Percentiles rank a stretch among this genome's conserved stretches.
Conservation (phyloP, 345 rosid genomes). For the Ceriops decandra region DNA sequence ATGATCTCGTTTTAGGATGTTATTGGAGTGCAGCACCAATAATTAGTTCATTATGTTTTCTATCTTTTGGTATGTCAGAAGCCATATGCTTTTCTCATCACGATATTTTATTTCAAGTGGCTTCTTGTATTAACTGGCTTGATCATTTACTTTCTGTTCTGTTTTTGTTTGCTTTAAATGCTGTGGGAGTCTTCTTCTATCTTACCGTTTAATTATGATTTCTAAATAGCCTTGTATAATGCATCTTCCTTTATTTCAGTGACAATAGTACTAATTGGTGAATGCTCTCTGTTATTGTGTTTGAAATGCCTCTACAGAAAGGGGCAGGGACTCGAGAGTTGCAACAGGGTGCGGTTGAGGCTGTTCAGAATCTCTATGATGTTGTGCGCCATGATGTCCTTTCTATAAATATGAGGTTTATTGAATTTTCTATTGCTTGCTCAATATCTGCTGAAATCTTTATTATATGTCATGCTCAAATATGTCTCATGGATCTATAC, state of each 20-base stretch:
- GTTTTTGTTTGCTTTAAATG: too few relatives aligned
- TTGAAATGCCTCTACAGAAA: constrained; percentile 47
- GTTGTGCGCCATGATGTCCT: constrained; percentile 82
- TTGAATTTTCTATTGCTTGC: constrained; percentile 12
- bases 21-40: too few relatives aligned
- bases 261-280: background rate
- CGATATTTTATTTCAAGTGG: too few relatives aligned
- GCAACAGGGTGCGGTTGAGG: constrained; percentile 76
- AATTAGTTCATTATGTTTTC: too few relatives aligned
- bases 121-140: too few relatives aligned
- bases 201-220: background rate
- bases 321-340: constrained; percentile 60
- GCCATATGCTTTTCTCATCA: too few relatives aligned
- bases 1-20: too few relatives aligned
- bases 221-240: background rate
- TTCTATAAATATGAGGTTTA: constrained; percentile 68
- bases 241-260: background rate
- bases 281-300: constrained; percentile 6
- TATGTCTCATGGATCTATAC: constrained; percentile 15
- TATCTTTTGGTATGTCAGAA: too few relatives aligned
- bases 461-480: constrained; percentile 10
- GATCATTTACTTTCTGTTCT: too few relatives aligned
- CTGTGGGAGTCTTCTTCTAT: background rate
- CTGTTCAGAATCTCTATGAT: constrained; percentile 96
- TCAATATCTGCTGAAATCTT: background rate